Evolutionary conservation across 2,329 filamentous ascomycete species (phyloP).

Genomic region (Colletotrichum liaoningense): DNA sequence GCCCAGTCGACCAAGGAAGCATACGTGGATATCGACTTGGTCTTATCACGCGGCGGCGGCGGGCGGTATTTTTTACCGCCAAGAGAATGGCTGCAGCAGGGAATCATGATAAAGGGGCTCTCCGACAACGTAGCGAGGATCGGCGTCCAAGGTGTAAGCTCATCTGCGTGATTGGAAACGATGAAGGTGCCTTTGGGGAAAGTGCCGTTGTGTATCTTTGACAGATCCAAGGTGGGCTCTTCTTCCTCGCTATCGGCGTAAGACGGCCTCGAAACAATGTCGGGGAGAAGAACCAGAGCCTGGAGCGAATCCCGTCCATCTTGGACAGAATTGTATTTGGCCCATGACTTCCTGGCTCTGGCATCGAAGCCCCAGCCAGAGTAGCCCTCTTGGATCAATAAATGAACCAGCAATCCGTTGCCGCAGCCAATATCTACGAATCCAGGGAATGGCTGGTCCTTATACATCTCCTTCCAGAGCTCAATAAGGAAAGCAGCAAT

Average conservation of each 20-base stretch:
- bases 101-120: conserved; percentile 90
- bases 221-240: conserved; percentile 29
- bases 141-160: conserved; percentile 96
- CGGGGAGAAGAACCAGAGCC: conserved; percentile 62
- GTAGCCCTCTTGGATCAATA: conserved; percentile 85
- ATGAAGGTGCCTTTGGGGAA: conserved; percentile 87
- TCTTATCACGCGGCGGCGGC: conserved; percentile 62
- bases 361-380: conserved; percentile 93
- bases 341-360: conserved; percentile 86
- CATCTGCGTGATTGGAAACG: conserved; percentile 96
- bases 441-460: conserved; percentile 73
- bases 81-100: conserved; percentile 93
- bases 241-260: conserved; percentile 29
- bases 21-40: conserved; percentile 76
- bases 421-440: conserved; percentile 98
- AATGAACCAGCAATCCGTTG: conserved; percentile 89
- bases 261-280: conserved; percentile 45
- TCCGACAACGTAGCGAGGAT: conserved; percentile 81
- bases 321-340: conserved; percentile 65
- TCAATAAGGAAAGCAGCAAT: conserved; percentile 95
- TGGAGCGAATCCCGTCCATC: conserved; percentile 48
- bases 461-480: conserved; percentile 89
- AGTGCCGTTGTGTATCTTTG: conserved; percentile 65
- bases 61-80: conserved; percentile 81
- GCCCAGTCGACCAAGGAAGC: conserved; percentile 87